Evolutionary conservation across 2,329 filamentous ascomycete species (phyloP).

Genomic region (Phialophora tarda): DNA sequence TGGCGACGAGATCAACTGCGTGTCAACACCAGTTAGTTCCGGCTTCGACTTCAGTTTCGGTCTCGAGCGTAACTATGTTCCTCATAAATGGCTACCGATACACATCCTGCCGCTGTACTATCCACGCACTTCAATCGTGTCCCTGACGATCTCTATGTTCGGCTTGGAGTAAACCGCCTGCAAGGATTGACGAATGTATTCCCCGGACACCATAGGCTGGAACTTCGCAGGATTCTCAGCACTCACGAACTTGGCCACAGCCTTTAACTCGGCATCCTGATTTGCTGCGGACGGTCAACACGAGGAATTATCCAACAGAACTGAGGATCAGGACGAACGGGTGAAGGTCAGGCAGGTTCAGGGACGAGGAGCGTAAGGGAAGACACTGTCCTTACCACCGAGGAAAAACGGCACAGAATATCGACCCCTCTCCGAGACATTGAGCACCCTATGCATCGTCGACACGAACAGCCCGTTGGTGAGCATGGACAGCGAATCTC

Average conservation of each 20-base stretch:
- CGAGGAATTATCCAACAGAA: background rate
- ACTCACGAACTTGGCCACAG: conserved; percentile 27
- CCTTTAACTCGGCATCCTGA: conserved; percentile 30
- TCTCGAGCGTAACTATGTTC: background rate
- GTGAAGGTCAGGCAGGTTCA: background rate
- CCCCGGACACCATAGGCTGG: conserved; percentile 28
- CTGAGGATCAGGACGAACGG: background rate
- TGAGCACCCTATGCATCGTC: conserved; percentile 61
- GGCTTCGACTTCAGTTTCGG: too few relatives aligned
- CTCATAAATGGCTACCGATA: background rate
- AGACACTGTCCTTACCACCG: conserved; percentile 54
- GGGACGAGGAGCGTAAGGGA: conserved; percentile 42
- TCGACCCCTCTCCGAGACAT: conserved; percentile 40
- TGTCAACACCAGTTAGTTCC: background rate
- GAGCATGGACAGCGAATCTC: conserved; percentile 58
- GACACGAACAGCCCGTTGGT: conserved; percentile 57
- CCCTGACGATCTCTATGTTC: conserved; percentile 26
- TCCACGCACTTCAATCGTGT: conserved; percentile 25
- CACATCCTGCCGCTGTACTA: background rate
- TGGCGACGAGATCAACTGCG: background rate
- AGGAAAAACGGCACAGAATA: conserved; percentile 65
- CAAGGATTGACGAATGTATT: conserved; percentile 30
- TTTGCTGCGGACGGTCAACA: conserved; percentile 24
- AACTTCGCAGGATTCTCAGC: conserved; percentile 29
- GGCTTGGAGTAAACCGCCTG: conserved; percentile 32